phyloP scores from a whole-genome alignment of 2,329 filamentous ascomycete species.

The Mycosphaerelloides madeirae region DNA sequence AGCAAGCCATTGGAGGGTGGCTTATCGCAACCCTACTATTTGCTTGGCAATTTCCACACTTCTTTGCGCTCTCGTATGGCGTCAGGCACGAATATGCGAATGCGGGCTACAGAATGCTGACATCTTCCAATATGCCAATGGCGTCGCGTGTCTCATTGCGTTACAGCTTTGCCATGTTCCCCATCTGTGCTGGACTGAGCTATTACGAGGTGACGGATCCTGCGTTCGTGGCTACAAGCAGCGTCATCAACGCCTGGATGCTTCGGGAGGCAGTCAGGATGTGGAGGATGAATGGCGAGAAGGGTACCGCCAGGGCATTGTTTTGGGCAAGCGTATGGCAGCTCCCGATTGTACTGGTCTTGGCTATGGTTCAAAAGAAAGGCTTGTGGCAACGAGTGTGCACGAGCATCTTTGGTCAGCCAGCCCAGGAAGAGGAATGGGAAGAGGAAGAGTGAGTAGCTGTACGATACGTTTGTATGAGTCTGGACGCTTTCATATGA shows the following conservation, averaged over 20 bases:
- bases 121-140: slow-evolving; percentile 78
- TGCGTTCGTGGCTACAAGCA: slow-evolving; percentile 75
- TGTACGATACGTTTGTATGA: not conserved
- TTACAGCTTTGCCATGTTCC: slow-evolving; percentile 81
- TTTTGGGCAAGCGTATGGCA: slow-evolving; percentile 99
- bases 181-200: slow-evolving; percentile 76
- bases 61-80: slow-evolving; percentile 86
- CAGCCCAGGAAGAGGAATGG: slow-evolving; percentile 51
- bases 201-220: slow-evolving; percentile 77
- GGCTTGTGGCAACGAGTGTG: slow-evolving; percentile 84
- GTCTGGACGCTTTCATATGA: no score
- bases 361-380: slow-evolving; percentile 90
- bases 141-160: slow-evolving; percentile 84
- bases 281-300: slow-evolving; percentile 71
- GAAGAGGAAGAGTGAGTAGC: slow-evolving; percentile 39
- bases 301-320: slow-evolving; percentile 73
- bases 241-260: slow-evolving; percentile 82
- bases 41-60: slow-evolving; percentile 97
- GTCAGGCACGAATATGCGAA: slow-evolving; percentile 84
- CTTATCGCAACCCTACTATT: slow-evolving; percentile 78
- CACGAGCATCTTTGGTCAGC: slow-evolving; percentile 57
- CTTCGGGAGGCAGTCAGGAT: slow-evolving; percentile 73
- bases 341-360: slow-evolving; percentile 79
- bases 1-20: slow-evolving; percentile 66
- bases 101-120: slow-evolving; percentile 66